Evolutionary conservation across 805 yeast species (phyloP).

Genomic region (Nakazawaea siamensis): DNA sequence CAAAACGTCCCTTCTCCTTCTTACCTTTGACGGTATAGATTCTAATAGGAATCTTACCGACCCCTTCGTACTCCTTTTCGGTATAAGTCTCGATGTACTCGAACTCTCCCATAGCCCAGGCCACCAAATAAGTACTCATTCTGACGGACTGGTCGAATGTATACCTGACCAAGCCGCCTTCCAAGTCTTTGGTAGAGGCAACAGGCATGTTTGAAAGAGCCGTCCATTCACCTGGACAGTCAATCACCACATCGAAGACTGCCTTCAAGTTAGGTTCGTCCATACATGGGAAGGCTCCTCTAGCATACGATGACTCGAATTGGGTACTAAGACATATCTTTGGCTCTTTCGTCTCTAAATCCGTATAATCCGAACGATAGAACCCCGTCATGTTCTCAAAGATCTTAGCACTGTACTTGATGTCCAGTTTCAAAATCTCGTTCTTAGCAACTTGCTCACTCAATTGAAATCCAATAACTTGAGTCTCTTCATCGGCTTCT

Average conservation of each 20-base stretch:
- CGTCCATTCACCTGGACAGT: slow-evolving; percentile 24
- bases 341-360: slow-evolving; percentile 22
- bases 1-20: slow-evolving; percentile 36
- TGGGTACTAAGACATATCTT: slow-evolving; percentile 42
- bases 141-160: slow-evolving; percentile 38
- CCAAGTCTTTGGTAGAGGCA: slow-evolving; percentile 12
- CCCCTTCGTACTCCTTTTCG: slow-evolving; percentile 27
- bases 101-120: slow-evolving; percentile 53
- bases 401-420: slow-evolving; percentile 33
- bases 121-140: slow-evolving; percentile 49
- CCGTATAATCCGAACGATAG: slow-evolving; percentile 37
- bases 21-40: slow-evolving; percentile 46
- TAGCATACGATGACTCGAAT: slow-evolving; percentile 52
- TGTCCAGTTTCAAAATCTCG: slow-evolving; percentile 14
- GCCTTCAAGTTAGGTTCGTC: slow-evolving; percentile 53
- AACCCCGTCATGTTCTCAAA: slow-evolving; percentile 52
- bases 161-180: slow-evolving; percentile 20
- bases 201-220: slow-evolving; percentile 41
- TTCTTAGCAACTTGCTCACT: slow-evolving; percentile 26
- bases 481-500: slow-evolving; percentile 50
- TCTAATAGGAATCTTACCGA: slow-evolving; percentile 37
- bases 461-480: slow-evolving; percentile 52
- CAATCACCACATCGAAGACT: slow-evolving; percentile 38
- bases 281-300: slow-evolving; percentile 50
- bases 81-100: slow-evolving; percentile 43